Evolutionary conservation across 108 stramenopile species (phyloP), one percentile per base, ranked within the genome.

Genomic region (Fragilaria crotonensis): DNA sequence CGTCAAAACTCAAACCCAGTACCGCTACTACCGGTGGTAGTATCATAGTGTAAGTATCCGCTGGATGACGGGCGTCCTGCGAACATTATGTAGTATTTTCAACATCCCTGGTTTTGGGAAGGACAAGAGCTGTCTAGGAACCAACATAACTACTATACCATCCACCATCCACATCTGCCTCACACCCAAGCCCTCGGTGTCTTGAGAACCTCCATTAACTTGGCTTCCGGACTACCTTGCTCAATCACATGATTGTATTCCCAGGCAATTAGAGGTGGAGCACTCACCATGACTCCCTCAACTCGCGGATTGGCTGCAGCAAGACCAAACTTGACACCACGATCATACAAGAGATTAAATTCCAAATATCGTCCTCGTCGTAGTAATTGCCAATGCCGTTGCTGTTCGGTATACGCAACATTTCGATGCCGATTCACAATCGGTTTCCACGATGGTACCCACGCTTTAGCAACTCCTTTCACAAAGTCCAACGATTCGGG

Each of bases 371-470:
- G 58, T 29, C 81, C 81, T 20, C 81, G 67, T 49, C 81, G 78
- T 31, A 86, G 48, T 25, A 87, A 71, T 60, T 94, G 93, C 95
- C 95, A 96, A 46, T 95, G 83, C 33, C 73, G 77, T 68, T 96
- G 78, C 55, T 85, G 52, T 1, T 85, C 79, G 3, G 72, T 85
- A 49, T 69, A 92, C 19, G 61, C 51, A 41, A 48, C 36, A 11
- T 68, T 25, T 25, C 59, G 48, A 54, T 83, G 84, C 60, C 67
- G 67, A 33, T 70, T 45, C 0, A 91, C 85, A 50, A 94, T 89
- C 17, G 93, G 90, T 20, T 90, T 54, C 81, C 87, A 96, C 3
- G 88, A 90, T 19, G 92, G 90, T 91, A 96, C 91, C 92, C 94
- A 96, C 4, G 76, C 66, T 23, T 71, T 18, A 18, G 85, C 90